Evolutionary conservation across 2,329 filamentous ascomycete species (phyloP), one percentile per base, ranked within the genome.

Genomic region (Calonectria pauciramosa): DNA sequence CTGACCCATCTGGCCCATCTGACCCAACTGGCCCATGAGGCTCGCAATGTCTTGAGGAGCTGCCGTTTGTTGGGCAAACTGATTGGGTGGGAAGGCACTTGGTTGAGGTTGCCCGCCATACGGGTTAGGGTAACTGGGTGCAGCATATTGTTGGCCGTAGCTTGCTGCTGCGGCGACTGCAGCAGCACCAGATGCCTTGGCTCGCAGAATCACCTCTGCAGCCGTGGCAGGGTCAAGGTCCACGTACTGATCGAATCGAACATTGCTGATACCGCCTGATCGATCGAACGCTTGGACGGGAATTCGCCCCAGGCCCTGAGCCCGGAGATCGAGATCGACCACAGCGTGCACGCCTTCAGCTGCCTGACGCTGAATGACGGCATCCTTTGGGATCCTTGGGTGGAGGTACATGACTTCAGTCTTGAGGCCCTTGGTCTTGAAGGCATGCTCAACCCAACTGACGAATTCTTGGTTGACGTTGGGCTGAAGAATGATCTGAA

Each of bases 291-390:
- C 91, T 80, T 96, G 95, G 4, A 98, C 87, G 0, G 94, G 91
- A 66, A 99, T 94, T 82, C 93, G 96, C 77, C 93, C 92, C 2
- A 90, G 90, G 41, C 89, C 88, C 81, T 98, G 94, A 28, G 95
- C 91, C 59, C 89, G 88, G 66, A 92, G 88, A 74, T 94, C 93
- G 18, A 99, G 90, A 80, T 95, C 93, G 7, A 95, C 92, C 18
- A 98, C 94, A 11, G 94, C 96, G 67, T 95, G 90, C 1, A 98
- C 96, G 23, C 97, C 96, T 84, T 99, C 96, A 14, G 96, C 87
- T 47, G 97, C 94, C 82, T 98, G 95, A 68, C 94, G 91, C 78
- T 95, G 93, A 68, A 98, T 91, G n/a, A 98, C 93, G 7, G 93
- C 91, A 44, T 94, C 91, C 75, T 96, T 92, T 23, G 94, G 91